A percentile compares a stretch with the other conserved stretches of the same genome.
phyloP scores from a whole-genome alignment of 192 early-diverging fungal genomes.

The Rhizophlyctis rosea region DNA sequence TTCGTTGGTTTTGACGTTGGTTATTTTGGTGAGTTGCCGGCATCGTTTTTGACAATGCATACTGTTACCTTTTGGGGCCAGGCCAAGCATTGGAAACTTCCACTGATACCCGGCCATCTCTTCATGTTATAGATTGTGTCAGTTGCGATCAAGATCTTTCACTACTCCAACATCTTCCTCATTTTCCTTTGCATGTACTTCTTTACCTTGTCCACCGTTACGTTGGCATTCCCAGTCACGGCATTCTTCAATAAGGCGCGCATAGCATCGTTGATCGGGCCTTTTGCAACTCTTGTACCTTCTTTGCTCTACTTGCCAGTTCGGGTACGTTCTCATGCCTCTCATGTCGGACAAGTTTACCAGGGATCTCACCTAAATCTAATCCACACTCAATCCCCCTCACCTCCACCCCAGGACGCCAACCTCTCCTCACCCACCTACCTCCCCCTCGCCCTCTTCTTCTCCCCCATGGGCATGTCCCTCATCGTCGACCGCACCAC shows the following conservation, averaged over 20 bases:
- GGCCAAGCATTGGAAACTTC: too few relatives aligned
- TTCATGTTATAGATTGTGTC: too few relatives aligned
- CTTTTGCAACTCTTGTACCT: slow-evolving; percentile 66
- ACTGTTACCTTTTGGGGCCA: too few relatives aligned
- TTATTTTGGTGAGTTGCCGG: too few relatives aligned
- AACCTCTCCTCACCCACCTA: slow-evolving; percentile 35
- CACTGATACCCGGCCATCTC: too few relatives aligned
- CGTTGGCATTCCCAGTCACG: slow-evolving; percentile 56
- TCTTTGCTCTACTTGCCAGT: slow-evolving; percentile 62
- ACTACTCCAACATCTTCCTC: slow-evolving; percentile 46
- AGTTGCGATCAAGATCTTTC: slow-evolving; percentile 37
- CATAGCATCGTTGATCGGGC: slow-evolving; percentile 57
- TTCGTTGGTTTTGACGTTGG: too few relatives aligned
- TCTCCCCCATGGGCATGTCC: slow-evolving; percentile 35
- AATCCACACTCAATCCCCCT: slow-evolving; percentile 44
- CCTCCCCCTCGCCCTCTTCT: slow-evolving; percentile 50
- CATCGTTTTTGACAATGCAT: too few relatives aligned
- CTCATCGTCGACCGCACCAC: slow-evolving; percentile 52
- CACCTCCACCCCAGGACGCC: slow-evolving; percentile 29
- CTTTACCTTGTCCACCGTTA: slow-evolving; percentile 61
- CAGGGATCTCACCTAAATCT: slow-evolving; percentile 34
- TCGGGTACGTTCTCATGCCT: slow-evolving; percentile 46
- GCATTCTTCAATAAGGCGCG: slow-evolving; percentile 49
- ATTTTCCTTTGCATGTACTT: slow-evolving; percentile 52
- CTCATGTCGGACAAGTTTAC: slow-evolving; percentile 26